Base-by-base conservation (phyloP, 805 yeast genomes). In the Brettanomyces naardenensis region DNA sequence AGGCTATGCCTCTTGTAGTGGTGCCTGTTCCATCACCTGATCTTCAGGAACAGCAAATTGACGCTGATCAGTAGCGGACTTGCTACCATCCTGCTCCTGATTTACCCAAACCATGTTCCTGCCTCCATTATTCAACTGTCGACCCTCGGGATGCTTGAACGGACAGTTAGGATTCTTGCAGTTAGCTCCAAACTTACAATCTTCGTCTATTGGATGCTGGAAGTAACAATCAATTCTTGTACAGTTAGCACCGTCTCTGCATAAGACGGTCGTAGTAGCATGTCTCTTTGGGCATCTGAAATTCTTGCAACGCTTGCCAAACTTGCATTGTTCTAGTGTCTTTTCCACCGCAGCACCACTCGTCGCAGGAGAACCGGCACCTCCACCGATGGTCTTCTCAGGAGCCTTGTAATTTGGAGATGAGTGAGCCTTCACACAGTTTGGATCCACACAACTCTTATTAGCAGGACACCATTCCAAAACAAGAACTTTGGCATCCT, bases 231-330 rank as follows among this genome's bases (percentile, higher is more conserved):
- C 92, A 35, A 75, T 65, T 59, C 95, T 75, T 15, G 75, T 70
- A 65, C 97, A 88, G 35, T 68, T 69, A 20, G 74, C 73, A 19
- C 96, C 95, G 22, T 79, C 85, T 54, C 95, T 84, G 57, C 97
- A 88, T 43, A 84, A 61, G 21, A 78, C 74, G 6, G 73, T 68
- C 6, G 84, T 68, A 14, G 76, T 70, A 2, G 96, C 94, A 61
- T 88, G 97, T 62, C 97, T 76, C 58, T 73, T 82, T 43, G 82
- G 80, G 62, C 97, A 88, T 50, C 69, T 71, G 47, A 69, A 73
- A 53, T 86, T 86, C 31, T 87, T 80, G 62, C 97, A 88, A 42
- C 72, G 67, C 7, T 71, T 47, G 28, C 89, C 88, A 55, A 75
- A 88, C 57, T 81, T 84, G 62, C 97, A 88, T 51, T 85, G 86